Percentiles rank a stretch among this genome's conserved stretches.
These are phyloP conservation scores for Chamaecyparis obtusa DNA, from an alignment of 75 land plant genomes.

Conservation along the genomic window DNA sequence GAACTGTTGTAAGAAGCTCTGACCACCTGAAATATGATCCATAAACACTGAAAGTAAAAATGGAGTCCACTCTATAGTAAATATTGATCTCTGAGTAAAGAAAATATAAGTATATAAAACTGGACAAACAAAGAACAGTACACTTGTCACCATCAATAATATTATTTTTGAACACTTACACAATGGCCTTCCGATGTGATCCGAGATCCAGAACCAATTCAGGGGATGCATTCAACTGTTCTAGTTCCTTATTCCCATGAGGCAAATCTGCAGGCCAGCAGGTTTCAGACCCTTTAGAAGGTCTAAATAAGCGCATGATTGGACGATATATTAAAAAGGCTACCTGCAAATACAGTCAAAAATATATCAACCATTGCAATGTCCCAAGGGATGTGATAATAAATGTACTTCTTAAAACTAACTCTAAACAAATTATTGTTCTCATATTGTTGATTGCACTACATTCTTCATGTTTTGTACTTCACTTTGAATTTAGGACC, in stretches of 20 bases:
- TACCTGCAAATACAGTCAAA: slow-evolving; percentile 48
- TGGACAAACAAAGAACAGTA: background rate
- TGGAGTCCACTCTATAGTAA: background rate
- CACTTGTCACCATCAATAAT: background rate
- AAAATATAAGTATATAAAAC: background rate
- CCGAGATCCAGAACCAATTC: slow-evolving; percentile 74
- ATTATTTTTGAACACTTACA: slow-evolving; percentile 34
- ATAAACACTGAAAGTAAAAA: background rate
- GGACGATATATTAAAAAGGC: slow-evolving; percentile 94
- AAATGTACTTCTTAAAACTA: background rate
- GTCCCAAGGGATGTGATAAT: background rate
- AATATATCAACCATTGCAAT: background rate
- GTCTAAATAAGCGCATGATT: slow-evolving; percentile 88
- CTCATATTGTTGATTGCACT: background rate
- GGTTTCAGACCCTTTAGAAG: slow-evolving; percentile 35
- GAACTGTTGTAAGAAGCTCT: slow-evolving; percentile 69
- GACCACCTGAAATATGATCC: slow-evolving; percentile 72
- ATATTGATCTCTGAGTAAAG: background rate
- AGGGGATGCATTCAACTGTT: slow-evolving; percentile 12
- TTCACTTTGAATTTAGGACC: background rate
- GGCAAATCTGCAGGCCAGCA: slow-evolving; percentile 77
- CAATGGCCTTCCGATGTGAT: slow-evolving; percentile 43
- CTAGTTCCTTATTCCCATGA: slow-evolving; percentile 37
- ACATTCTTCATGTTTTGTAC: background rate
- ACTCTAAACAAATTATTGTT: background rate